Percentiles rank a stretch among this genome's conserved stretches.
Conservation (phyloP, 495 filamentous ascomycete genomes). For the Podospora comata region DNA sequence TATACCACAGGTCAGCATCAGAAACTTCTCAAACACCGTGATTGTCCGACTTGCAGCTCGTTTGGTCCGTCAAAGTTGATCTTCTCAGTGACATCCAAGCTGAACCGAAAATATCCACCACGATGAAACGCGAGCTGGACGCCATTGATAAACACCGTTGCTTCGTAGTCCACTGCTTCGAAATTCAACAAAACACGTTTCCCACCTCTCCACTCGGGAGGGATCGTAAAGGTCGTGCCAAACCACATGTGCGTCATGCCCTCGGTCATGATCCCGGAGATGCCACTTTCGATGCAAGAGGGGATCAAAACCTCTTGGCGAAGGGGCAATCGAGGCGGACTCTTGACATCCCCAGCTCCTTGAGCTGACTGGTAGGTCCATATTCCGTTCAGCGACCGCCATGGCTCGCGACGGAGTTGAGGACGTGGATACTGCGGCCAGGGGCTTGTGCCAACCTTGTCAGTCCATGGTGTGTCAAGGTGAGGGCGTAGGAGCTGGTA, state of each 20-base stretch:
- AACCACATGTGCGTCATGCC: slow-evolving; percentile 58
- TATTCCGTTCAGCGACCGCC: slow-evolving; percentile 63
- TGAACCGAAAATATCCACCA: slow-evolving; percentile 63
- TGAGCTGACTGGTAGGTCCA: slow-evolving; percentile 59
- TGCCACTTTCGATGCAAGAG: slow-evolving; percentile 58
- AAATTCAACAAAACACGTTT: slow-evolving; percentile 58
- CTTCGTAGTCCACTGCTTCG: slow-evolving; percentile 66
- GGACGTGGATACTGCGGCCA: slow-evolving; percentile 69
- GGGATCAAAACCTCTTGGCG: slow-evolving; percentile 56
- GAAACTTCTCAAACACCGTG: neutral
- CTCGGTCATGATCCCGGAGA: slow-evolving; percentile 50
- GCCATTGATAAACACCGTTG: slow-evolving; percentile 63
- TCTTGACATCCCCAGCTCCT: slow-evolving; percentile 37
- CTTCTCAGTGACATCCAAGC: slow-evolving; percentile 54
- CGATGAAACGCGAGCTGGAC: slow-evolving; percentile 50
- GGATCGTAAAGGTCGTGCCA: slow-evolving; percentile 54
- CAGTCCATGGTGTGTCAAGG: slow-evolving; percentile 61
- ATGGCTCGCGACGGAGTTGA: slow-evolving; percentile 53
- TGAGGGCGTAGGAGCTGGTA: slow-evolving; percentile 39
- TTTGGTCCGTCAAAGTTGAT: slow-evolving; percentile 45
- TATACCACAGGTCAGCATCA: slow-evolving; percentile 18
- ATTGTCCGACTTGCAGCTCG: slow-evolving; percentile 46
- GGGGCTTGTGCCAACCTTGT: slow-evolving; percentile 57
- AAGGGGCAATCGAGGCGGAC: slow-evolving; percentile 44
- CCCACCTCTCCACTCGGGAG: slow-evolving; percentile 41